Base-by-base conservation (phyloP, 2,329 filamentous ascomycete species). In the Trichoderma arundinaceum region DNA sequence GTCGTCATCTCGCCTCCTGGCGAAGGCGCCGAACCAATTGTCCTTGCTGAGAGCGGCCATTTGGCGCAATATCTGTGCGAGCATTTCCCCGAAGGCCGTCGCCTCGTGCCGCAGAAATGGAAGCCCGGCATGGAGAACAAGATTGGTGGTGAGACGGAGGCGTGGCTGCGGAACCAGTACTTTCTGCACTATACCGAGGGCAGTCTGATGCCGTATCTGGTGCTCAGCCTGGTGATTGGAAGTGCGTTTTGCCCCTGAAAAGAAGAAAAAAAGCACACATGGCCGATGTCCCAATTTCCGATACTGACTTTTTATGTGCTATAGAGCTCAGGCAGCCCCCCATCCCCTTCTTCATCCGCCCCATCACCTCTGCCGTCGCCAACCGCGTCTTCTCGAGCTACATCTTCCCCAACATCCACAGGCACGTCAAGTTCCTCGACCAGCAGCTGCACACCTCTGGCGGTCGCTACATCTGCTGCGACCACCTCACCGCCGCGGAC, bases 121-220 rank as follows among this genome's bases (percentile, higher is more conserved):
- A 83, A 80, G 72, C 82, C 83, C 1, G 86, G 86, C n/a, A 80
- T 82, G 72, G 85, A 88, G 74, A 81, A 82, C 60, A 80, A 83
- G 71, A 68, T 86, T 10, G 84, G 84, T 15, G 86, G 86, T 28
- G 86, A 89, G 79, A 88, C 85, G 35, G 84, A 88, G 72, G 81
- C 80, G 66, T 88, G 83, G 81, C 74, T 87, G 75, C 81, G 86
- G 57, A 87, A 83, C 74, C 81, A 84, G 73, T 91, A 92, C 74
- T 87, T 87, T 70, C 86, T 97, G 83, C 90, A 97, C 75, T 97
- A 94, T 77, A 84, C 87, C 5, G 94, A 97, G 79, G 94, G 94
- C 10, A 92, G 86, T 67, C 78, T 97, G 68, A 95, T 96, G 89
- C 85, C 87, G 0, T 80, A 88, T 54, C 76, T 95, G 68, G 77